Evolutionary conservation across 352 stramenopile species (phyloP).

Genomic region (Globisporangium solare): DNA sequence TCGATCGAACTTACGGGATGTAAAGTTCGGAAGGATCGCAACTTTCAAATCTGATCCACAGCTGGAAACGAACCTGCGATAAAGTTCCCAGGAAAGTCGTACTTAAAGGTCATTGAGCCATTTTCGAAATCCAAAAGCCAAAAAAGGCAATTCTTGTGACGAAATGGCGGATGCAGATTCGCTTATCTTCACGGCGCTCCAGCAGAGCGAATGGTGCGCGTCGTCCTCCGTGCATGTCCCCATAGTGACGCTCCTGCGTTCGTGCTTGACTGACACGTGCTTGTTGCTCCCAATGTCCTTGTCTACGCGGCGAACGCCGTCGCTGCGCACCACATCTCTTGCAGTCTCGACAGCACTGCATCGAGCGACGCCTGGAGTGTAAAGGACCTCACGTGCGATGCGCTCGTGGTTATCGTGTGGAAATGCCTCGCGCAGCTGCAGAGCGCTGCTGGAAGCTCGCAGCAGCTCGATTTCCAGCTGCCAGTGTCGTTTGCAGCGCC

Average conservation of each 20-base stretch:
- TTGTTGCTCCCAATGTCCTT: background rate
- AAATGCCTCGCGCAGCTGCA: constrained; percentile 39
- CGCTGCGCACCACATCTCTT: background rate
- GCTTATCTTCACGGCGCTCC: constrained; percentile 41
- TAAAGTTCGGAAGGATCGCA: too few species aligned
- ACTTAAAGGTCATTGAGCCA: too few species aligned
- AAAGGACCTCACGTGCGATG: constrained; percentile 34
- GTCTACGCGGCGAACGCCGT: too few species aligned
- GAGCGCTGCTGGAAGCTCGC: constrained; percentile 10
- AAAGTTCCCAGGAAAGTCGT: too few species aligned
- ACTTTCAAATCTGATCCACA: too few species aligned
- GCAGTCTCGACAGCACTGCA: constrained; percentile 1
- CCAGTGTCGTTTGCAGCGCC: constrained; percentile 20
- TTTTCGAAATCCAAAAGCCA: constrained; percentile 1
- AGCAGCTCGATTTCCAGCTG: constrained; percentile 23
- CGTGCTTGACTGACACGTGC: background rate
- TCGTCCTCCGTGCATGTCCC: too few species aligned
- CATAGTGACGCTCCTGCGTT: background rate
- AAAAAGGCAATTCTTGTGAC: background rate
- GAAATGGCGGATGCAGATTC: constrained; percentile 40
- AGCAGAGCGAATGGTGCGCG: constrained; percentile 44
- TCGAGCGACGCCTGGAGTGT: constrained; percentile 11
- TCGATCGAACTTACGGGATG: too few species aligned
- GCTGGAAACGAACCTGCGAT: too few species aligned
- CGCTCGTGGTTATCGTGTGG: constrained; percentile 42